These are phyloP conservation scores for Candida succiphila DNA, from an alignment of 805 yeast species.

Conservation along the genomic window DNA sequence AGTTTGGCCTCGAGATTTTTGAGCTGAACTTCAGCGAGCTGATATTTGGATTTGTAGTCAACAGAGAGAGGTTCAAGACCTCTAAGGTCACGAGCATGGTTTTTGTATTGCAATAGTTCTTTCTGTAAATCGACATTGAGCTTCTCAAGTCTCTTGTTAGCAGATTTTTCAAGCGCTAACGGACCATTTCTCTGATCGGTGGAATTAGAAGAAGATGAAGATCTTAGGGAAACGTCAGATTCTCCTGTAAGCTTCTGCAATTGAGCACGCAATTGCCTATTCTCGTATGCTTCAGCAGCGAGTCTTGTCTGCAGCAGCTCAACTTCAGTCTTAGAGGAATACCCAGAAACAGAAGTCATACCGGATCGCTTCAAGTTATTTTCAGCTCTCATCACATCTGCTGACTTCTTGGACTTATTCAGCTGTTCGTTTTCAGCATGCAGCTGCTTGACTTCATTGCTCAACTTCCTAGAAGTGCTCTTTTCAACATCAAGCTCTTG, in stretches of 20 bases:
- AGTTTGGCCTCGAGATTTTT: conserved; percentile 28
- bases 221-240: background rate
- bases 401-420: conserved; percentile 18
- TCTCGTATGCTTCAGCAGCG: conserved; percentile 54
- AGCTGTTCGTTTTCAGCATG: conserved; percentile 24
- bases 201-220: background rate
- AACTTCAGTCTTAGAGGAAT: conserved; percentile 26
- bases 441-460: conserved; percentile 16
- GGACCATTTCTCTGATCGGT: background rate
- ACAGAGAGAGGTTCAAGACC: conserved; percentile 21
- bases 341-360: background rate
- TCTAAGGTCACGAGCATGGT: conserved; percentile 8
- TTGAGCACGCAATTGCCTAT: conserved; percentile 35
- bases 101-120: conserved; percentile 22
- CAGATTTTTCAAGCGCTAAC: conserved; percentile 16
- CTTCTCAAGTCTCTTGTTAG: conserved; percentile 21
- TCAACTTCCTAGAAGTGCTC: conserved; percentile 14
- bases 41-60: conserved; percentile 34
- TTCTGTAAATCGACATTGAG: conserved; percentile 24
- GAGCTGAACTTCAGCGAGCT: conserved; percentile 34
- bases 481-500: conserved; percentile 20
- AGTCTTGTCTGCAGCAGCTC: conserved; percentile 50
- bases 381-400: conserved; percentile 23
- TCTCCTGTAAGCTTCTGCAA: conserved; percentile 23
- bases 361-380: conserved; percentile 18